These are phyloP conservation scores for Sugiyamaella lignohabitans DNA, from an alignment of 805 yeast genomes.

Conservation along the genomic window DNA sequence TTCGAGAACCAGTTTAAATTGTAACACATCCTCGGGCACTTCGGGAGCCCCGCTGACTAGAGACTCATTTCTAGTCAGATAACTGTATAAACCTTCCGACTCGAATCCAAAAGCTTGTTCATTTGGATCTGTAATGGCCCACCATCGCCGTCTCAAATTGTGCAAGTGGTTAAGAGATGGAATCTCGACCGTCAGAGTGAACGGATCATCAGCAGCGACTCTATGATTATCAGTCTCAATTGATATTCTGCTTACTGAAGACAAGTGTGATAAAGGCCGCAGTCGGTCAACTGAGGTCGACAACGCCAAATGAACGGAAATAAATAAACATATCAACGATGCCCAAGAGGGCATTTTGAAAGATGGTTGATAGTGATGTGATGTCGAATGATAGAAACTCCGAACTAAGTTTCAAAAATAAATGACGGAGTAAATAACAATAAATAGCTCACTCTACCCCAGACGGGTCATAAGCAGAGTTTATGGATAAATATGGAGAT, in stretches of 20 bases:
- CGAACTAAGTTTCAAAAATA: too few species aligned
- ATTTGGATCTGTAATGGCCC: constrained; percentile 26
- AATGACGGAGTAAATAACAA: too few species aligned
- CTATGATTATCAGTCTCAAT: constrained; percentile 8
- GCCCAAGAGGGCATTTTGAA: neutral
- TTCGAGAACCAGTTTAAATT: constrained; percentile 21
- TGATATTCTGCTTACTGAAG: constrained; percentile 6
- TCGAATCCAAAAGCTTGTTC: constrained; percentile 8
- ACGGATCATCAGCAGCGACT: constrained; percentile 1
- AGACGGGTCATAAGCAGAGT: too few species aligned
- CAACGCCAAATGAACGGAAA: neutral
- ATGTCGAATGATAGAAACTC: too few species aligned
- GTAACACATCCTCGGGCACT: constrained; percentile 17
- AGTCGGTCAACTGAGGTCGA: constrained; percentile 8
- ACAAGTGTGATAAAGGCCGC: constrained; percentile 12
- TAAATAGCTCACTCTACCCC: too few species aligned
- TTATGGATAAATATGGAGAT: too few species aligned
- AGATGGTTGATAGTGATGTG: too few species aligned
- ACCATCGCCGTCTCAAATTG: constrained; percentile 25
- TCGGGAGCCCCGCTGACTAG: constrained; percentile 12
- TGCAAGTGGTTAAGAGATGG: constrained; percentile 21
- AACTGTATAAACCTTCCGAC: constrained; percentile 20
- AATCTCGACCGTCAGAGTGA: constrained; percentile 18
- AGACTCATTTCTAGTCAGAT: constrained; percentile 21
- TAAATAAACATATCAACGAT: neutral